phyloP scores from a whole-genome alignment of 1,284 basidiomycete species.

The Agroathelia rolfsii region DNA sequence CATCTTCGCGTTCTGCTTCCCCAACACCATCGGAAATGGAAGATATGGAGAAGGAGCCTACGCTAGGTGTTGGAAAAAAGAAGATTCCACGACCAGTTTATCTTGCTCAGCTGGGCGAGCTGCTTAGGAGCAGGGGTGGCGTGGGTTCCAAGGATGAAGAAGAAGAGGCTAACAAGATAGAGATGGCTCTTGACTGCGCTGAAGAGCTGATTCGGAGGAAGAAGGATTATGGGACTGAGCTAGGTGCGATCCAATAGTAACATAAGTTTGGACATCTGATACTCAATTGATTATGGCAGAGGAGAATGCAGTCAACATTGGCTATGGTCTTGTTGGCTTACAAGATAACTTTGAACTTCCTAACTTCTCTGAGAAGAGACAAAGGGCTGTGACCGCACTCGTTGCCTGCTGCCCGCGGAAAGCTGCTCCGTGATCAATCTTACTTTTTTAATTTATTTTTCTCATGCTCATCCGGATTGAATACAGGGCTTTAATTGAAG shows the following conservation, averaged over 20 bases:
- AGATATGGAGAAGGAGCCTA: constrained; percentile 80
- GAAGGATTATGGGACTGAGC: constrained; percentile 71
- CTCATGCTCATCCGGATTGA: constrained; percentile 3
- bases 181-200: constrained; percentile 68
- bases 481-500: constrained; percentile 73
- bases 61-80: constrained; percentile 53
- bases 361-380: constrained; percentile 70
- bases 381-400: constrained; percentile 70
- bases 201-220: constrained; percentile 80
- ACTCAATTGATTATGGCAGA: constrained; percentile 29
- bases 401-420: constrained; percentile 70
- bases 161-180: constrained; percentile 65
- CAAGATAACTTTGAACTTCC: constrained; percentile 80
- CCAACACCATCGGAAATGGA: constrained; percentile 73
- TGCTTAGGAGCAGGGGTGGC: constrained; percentile 46
- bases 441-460: constrained; percentile 22
- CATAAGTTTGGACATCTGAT: constrained; percentile 1
- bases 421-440: constrained; percentile 75
- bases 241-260: constrained; percentile 45
- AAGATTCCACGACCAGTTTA: constrained; percentile 74
- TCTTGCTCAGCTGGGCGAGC: constrained; percentile 65
- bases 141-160: constrained; percentile 43
- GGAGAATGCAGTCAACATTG: constrained; percentile 83
- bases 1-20: constrained; percentile 68
- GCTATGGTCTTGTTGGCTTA: constrained; percentile 63